Evolutionary conservation across 345 rosid species (phyloP).

Genomic region (Lumnitzera littorea): DNA sequence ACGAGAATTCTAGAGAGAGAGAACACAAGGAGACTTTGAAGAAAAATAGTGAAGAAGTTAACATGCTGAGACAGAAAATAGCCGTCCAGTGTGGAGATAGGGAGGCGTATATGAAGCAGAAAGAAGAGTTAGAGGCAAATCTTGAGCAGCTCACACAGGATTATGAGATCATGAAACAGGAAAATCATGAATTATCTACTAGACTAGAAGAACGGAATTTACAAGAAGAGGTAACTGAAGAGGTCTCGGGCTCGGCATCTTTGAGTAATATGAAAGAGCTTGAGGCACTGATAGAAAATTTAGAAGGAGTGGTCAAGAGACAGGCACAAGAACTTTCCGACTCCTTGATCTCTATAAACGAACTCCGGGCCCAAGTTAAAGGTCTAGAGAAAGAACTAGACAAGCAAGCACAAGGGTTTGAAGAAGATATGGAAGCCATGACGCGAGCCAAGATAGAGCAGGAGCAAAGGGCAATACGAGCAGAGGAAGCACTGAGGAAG

Average conservation of each 20-base stretch:
- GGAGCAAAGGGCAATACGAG: constrained; percentile 81
- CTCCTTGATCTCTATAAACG: constrained; percentile 46
- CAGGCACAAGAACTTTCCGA: constrained; percentile 61
- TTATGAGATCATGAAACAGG: constrained; percentile 56
- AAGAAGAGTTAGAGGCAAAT: constrained; percentile 63
- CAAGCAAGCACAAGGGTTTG: constrained; percentile 51
- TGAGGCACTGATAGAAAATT: constrained; percentile 42
- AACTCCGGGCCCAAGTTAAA: constrained; percentile 60
- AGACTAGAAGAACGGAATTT: constrained; percentile 42
- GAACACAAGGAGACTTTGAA: constrained; percentile 28
- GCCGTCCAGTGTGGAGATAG: constrained; percentile 49
- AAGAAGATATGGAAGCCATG: constrained; percentile 62
- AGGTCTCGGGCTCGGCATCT: constrained; percentile 28
- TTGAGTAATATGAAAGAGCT: constrained; percentile 35
- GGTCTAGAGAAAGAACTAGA: constrained; percentile 56
- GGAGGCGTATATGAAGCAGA: constrained; percentile 50
- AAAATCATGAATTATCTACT: constrained; percentile 35
- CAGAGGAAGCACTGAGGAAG: constrained; percentile 77
- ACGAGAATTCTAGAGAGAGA: constrained; percentile 25
- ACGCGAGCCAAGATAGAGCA: constrained; percentile 50
- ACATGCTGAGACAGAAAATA: constrained; percentile 43
- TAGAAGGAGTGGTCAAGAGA: constrained; percentile 62
- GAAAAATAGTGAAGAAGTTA: constrained; percentile 41
- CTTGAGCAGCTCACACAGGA: constrained; percentile 62
- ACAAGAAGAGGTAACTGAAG: constrained; percentile 35